Evolutionary conservation across 164 flowering plant species (phyloP), one percentile per base, ranked within the genome.

Genomic region (Hamamelis virginiana): DNA sequence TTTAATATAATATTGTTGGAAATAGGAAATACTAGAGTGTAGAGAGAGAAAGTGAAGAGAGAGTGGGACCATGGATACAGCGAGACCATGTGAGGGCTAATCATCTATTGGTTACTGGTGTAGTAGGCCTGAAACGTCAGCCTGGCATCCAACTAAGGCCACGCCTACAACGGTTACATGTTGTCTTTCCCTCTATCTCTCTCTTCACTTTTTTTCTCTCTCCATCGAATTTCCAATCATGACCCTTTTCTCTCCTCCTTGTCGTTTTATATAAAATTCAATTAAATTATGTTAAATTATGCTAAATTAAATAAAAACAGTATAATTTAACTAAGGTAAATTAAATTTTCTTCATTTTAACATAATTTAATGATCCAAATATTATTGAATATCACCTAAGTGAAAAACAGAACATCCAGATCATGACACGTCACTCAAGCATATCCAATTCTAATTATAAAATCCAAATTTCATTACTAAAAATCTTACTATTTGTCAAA

Each of bases 81-180:
- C 71, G 14, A 74, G 63, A 43, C 74, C 80, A 77, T 77, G 80
- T 70, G 80, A 74, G 23, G 62, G 68, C 70, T 70, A 77, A 77
- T 73, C 61, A 77, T 76, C 69, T 52, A 9, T 50, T 55, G 44
- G 55, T 57, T 69, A 65, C 69, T 57, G 60, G 26, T 9, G 43
- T 50, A 44, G 38, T 57, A 69, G 69, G 70, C 57, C 41, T 8
- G 5, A 26, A 26, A 11, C 38, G 71, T 66, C 66, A 77, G 77
- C 62, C 74, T 77, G 72, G 72, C 74, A 60, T 50, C 74, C 77
- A 59, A 65, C 65, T 10, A 11, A 13, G 50, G 22, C 71, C 57
- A 68, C 63, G 50, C 72, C 68, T 57, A n/a, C 65, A 73, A 69
- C 76, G 74, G 68, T 69, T 69, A 72, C 59, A 52, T 70, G 15